Conservation (phyloP, 768 basidiomycete genomes). For the Pulveroboletus ravenelii region DNA sequence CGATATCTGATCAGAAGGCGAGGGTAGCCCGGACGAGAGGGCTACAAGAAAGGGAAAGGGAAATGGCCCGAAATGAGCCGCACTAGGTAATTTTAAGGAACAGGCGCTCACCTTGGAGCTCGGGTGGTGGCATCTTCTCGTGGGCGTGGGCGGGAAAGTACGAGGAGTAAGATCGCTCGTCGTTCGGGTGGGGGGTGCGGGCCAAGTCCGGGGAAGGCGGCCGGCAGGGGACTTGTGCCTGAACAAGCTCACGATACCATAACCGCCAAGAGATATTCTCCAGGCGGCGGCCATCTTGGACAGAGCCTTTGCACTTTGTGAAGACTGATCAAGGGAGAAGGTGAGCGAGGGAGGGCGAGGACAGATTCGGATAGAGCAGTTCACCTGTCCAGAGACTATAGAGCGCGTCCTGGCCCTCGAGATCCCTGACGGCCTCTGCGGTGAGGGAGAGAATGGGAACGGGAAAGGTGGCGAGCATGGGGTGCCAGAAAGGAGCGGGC, state of each 20-base stretch:
- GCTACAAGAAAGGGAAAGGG: constrained; percentile 23
- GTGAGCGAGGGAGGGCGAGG: not conserved
- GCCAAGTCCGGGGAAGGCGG: constrained; percentile 27
- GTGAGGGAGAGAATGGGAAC: constrained; percentile 63
- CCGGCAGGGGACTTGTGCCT: constrained; percentile 26
- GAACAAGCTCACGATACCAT: constrained; percentile 64
- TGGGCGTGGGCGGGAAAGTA: constrained; percentile 24
- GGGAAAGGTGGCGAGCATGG: constrained; percentile 52
- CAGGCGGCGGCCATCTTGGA: constrained; percentile 74
- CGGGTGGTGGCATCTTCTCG: constrained; percentile 14
- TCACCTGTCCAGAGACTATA: constrained; percentile 65
- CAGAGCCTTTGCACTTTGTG: constrained; percentile 73
- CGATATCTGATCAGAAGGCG: constrained; percentile 27
- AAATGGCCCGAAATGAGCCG: constrained; percentile 9
- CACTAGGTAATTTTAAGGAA: constrained; percentile 10
- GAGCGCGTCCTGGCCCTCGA: constrained; percentile 65
- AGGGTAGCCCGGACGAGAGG: constrained; percentile 22
- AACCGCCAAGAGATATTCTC: constrained; percentile 89
- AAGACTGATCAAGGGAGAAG: constrained; percentile 55
- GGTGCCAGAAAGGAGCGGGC: constrained; percentile 9
- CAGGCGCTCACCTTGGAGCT: constrained; percentile 12
- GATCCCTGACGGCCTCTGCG: constrained; percentile 59
- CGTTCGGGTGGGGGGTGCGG: constrained; percentile 9
- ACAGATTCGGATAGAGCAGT: constrained; percentile 7
- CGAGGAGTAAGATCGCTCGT: constrained; percentile 20